Evolutionary conservation across 2,329 filamentous ascomycete species (phyloP).

Genomic region (Clarireedia sp.): DNA sequence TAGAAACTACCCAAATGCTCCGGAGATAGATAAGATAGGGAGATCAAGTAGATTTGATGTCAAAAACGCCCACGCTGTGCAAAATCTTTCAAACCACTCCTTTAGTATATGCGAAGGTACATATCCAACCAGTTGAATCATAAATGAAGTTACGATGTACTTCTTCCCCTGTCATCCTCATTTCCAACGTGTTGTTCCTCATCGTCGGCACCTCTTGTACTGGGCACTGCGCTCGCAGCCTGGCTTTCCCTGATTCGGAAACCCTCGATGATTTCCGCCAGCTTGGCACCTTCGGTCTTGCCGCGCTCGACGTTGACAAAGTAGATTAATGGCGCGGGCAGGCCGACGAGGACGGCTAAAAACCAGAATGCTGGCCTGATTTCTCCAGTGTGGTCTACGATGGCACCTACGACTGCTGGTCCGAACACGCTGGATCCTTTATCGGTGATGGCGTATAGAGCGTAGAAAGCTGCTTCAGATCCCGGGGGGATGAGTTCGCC

Average conservation of each 20-base stretch:
- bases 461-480: constrained; percentile 82
- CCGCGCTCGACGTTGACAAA: constrained; percentile 77
- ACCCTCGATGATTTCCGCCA: constrained; percentile 38
- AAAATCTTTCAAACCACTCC: neutral
- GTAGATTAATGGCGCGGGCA: constrained; percentile 77
- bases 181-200: neutral
- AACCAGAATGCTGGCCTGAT: constrained; percentile 88
- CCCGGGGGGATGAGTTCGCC: constrained; percentile 89
- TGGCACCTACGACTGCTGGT: constrained; percentile 82
- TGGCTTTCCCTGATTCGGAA: constrained; percentile 5
- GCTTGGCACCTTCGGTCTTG: constrained; percentile 55
- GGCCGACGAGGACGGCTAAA: constrained; percentile 67
- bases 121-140: neutral
- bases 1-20: too few species aligned
- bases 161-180: constrained; percentile 1
- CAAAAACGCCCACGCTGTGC: neutral
- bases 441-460: constrained; percentile 89
- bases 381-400: constrained; percentile 74
- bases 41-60: neutral
- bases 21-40: too few species aligned
- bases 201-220: neutral
- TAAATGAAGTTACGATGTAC: neutral
- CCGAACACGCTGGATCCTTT: constrained; percentile 93
- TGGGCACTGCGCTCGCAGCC: neutral
- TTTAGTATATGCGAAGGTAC: neutral